Evolutionary conservation across 331 rosid species (phyloP), one percentile per base, ranked within the genome.

Genomic region (Spiraea crenata): DNA sequence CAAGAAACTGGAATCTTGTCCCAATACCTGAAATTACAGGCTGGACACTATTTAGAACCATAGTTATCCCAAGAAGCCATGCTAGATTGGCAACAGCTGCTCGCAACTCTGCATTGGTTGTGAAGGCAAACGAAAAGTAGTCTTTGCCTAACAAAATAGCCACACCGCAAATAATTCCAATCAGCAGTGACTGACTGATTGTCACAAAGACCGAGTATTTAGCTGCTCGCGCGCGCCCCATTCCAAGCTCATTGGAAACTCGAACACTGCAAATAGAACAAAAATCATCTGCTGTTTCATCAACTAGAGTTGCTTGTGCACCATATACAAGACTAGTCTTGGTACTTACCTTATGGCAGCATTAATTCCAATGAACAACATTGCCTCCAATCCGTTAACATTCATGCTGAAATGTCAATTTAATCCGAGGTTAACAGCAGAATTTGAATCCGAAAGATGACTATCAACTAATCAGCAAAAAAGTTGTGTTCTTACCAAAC

Each of bases 331-430:
- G 3, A 5, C 3, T 17, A 40, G 39, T 66, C 47, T 61, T 14
- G 57, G 77, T 59, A 34, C 51, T 13, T 81, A 89, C 97, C 99
- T 83, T 54, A 95, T 69, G 47, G 97, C 99, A 67, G 97, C 97
- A 85, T 87, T 95, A 54, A 95, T 74, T 71, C 99, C 99, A 60
- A 95, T 77, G 76, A 91, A 95, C 65, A 95, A 5, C 97, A 95
- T 87, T 73, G 54, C 71, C 81, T 93, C 99, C 84, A 82, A 80
- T 20, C 95, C 97, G 67, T 83, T 81, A 67, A 81, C 3, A 77
- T 83, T 79, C 86, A 81, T 70, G 82, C 91, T 86, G 81, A 35
- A 76, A 76, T 3, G 39, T 5, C 63, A 68, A 63, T 55, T 10
- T 39, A 56, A 34, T 44, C 46, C 19, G 63, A 20, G 16, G 14